A percentile compares a stretch with the other conserved stretches of the same genome.
Evolutionary conservation across 768 basidiomycete genomes (phyloP).

Genomic region (Psilocybe tampanensis): DNA sequence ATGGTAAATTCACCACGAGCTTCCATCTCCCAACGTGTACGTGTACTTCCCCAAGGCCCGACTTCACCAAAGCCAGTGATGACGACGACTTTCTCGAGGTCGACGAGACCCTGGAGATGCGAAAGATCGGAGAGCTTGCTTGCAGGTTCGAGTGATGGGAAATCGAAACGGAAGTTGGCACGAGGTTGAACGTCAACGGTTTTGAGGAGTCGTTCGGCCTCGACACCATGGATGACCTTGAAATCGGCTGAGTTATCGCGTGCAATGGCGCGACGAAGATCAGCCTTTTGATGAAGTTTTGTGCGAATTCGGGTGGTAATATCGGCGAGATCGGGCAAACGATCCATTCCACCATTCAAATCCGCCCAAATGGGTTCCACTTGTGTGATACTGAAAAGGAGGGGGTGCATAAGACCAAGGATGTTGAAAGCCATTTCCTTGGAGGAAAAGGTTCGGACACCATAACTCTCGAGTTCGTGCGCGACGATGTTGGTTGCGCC

Average conservation of each 20-base stretch:
- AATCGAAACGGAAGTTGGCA: slow-evolving; percentile 97
- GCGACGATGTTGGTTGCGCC: slow-evolving; percentile 93
- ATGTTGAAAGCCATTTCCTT: slow-evolving; percentile 99
- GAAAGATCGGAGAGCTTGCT: slow-evolving; percentile 73
- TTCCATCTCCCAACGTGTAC: slow-evolving; percentile 99
- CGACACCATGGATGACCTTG: slow-evolving; percentile 85
- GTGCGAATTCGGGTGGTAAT: slow-evolving; percentile 86
- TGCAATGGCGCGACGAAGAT: slow-evolving; percentile 90
- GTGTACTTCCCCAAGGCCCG: slow-evolving; percentile 96
- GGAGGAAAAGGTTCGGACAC: slow-evolving; percentile 97
- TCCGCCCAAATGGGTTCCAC: slow-evolving; percentile 99
- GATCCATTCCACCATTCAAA: slow-evolving; percentile 98
- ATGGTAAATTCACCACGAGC: slow-evolving; percentile 96
- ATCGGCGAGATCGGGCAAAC: slow-evolving; percentile 91
- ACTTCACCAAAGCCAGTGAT: slow-evolving; percentile 97
- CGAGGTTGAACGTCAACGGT: slow-evolving; percentile 93
- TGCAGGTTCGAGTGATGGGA: slow-evolving; percentile 81
- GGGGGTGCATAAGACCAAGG: slow-evolving; percentile 97
- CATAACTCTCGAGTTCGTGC: slow-evolving; percentile 88
- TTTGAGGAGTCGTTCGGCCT: slow-evolving; percentile 91
- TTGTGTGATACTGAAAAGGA: slow-evolving; percentile 98
- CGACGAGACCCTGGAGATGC: slow-evolving; percentile 84
- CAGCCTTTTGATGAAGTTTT: slow-evolving; percentile 82
- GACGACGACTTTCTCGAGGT: slow-evolving; percentile 95
- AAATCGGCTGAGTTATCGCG: slow-evolving; percentile 96